A percentile compares a stretch with the other conserved stretches of the same genome.
These are phyloP conservation scores for Triangularia setosa DNA, from an alignment of 2,329 filamentous ascomycete genomes.

Conservation along the genomic window DNA sequence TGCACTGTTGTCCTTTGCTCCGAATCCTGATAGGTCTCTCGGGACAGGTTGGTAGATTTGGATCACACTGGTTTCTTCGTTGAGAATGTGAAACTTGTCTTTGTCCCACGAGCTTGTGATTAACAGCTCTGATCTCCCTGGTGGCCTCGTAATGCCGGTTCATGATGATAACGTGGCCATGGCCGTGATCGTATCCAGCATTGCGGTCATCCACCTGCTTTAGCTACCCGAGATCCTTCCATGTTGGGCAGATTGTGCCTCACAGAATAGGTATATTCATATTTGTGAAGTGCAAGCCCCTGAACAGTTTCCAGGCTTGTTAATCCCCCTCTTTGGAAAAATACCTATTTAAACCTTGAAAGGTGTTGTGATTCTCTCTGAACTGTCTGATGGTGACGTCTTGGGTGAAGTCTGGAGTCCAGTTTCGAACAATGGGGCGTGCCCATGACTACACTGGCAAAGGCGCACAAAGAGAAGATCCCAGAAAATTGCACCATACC, in stretches of 20 bases:
- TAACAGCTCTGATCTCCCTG: conserved; percentile 47
- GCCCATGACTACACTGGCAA: neutral
- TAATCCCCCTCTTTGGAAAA: neutral
- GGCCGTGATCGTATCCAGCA: conserved; percentile 48
- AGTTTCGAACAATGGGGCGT: neutral
- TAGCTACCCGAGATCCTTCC: conserved; percentile 23
- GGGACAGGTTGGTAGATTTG: conserved; percentile 51
- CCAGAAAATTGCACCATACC: conserved; percentile 3
- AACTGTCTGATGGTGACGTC: too few species aligned
- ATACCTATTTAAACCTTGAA: too few species aligned
- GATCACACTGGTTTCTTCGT: conserved; percentile 50
- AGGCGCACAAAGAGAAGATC: neutral
- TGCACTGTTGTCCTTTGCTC: conserved; percentile 49
- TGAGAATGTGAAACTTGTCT: conserved; percentile 53
- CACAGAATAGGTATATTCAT: conserved; percentile 30
- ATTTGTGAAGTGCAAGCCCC: conserved; percentile 25
- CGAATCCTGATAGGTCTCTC: conserved; percentile 42
- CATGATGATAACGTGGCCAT: conserved; percentile 51
- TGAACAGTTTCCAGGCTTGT: conserved; percentile 10
- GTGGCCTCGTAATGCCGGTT: conserved; percentile 53
- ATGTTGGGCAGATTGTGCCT: neutral
- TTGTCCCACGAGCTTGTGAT: conserved; percentile 49
- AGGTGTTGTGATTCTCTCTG: too few species aligned
- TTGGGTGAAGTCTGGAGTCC: too few species aligned
- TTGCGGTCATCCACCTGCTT: conserved; percentile 43